These are phyloP conservation scores for Cercospora sp. DNA, from an alignment of 2,329 filamentous ascomycete species.

Conservation along the genomic window DNA sequence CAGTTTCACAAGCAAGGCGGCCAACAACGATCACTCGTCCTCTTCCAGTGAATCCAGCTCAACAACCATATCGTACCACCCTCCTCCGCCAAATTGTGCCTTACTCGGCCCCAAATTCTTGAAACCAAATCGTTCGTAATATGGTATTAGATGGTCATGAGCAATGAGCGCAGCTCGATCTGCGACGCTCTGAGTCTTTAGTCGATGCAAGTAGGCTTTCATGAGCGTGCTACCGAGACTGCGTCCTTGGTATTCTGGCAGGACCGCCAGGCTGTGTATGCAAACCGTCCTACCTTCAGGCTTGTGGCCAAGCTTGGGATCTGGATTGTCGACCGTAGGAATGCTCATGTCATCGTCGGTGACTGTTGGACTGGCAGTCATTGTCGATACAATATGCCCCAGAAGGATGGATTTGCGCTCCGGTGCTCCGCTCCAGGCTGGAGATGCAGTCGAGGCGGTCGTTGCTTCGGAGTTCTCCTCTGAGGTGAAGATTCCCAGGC, in stretches of 20 bases:
- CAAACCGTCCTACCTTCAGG: slow-evolving; percentile 72
- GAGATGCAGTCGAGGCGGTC: slow-evolving; percentile 56
- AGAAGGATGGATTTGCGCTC: slow-evolving; percentile 65
- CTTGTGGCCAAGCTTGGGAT: slow-evolving; percentile 65
- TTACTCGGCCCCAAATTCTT: slow-evolving; percentile 66
- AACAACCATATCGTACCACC: slow-evolving; percentile 77
- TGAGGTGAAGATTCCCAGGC: slow-evolving; percentile 76
- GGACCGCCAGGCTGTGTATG: slow-evolving; percentile 78
- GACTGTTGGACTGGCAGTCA: slow-evolving; percentile 62
- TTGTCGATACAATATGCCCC: slow-evolving; percentile 75
- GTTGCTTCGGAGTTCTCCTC: slow-evolving; percentile 54
- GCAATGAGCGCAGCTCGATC: slow-evolving; percentile 75
- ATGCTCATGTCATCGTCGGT: slow-evolving; percentile 76
- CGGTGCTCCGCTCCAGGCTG: slow-evolving; percentile 61
- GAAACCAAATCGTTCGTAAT: slow-evolving; percentile 78
- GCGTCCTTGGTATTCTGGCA: slow-evolving; percentile 70
- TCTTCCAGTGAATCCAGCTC: slow-evolving; percentile 23
- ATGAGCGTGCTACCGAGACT: slow-evolving; percentile 74
- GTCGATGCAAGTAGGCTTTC: slow-evolving; percentile 73
- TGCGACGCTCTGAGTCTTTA: slow-evolving; percentile 67
- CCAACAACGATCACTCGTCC: slow-evolving; percentile 1
- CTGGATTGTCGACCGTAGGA: slow-evolving; percentile 50
- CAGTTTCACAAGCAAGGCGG: not conserved
- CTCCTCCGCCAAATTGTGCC: slow-evolving; percentile 72
- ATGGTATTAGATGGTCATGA: slow-evolving; percentile 69